Conservation (phyloP, 2,329 filamentous ascomycete species). For the Domatiomyces globalis region DNA sequence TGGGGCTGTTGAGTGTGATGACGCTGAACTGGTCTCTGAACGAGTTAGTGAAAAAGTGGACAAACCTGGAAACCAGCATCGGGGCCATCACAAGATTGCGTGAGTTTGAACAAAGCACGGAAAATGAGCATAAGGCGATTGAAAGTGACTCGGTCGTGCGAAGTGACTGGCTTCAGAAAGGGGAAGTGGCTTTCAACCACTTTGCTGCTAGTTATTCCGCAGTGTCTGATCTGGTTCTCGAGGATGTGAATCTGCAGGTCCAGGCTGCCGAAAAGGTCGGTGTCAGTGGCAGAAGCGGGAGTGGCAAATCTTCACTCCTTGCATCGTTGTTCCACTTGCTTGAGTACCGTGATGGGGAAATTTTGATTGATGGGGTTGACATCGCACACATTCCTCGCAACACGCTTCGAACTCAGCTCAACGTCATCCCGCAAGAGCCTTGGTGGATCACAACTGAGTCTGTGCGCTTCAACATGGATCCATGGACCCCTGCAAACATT, state of each 20-base stretch:
- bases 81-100: conserved; percentile 3
- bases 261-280: conserved; percentile 28
- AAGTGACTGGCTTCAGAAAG: conserved; percentile 3
- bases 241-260: conserved; percentile 35
- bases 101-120: conserved; percentile 7
- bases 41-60: conserved; percentile 39
- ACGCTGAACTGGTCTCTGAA: conserved; percentile 39
- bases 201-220: conserved; percentile 9
- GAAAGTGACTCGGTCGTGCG: not conserved
- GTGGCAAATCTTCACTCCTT: conserved; percentile 32
- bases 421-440: conserved; percentile 32
- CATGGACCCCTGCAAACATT: conserved; percentile 27
- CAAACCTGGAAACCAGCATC: conserved; percentile 35
- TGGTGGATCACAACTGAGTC: conserved; percentile 27
- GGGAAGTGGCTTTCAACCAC: conserved; percentile 1
- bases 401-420: conserved; percentile 28
- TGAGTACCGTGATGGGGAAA: conserved; percentile 26
- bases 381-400: conserved; percentile 27
- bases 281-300: conserved; percentile 30
- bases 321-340: conserved; percentile 31
- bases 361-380: conserved; percentile 31
- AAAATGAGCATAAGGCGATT: conserved; percentile 2
- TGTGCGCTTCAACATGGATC: no score
- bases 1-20: conserved; percentile 40
- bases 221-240: conserved; percentile 26